phyloP scores from a whole-genome alignment of 2,329 filamentous ascomycete species.

The Rhinocladiella similis region DNA sequence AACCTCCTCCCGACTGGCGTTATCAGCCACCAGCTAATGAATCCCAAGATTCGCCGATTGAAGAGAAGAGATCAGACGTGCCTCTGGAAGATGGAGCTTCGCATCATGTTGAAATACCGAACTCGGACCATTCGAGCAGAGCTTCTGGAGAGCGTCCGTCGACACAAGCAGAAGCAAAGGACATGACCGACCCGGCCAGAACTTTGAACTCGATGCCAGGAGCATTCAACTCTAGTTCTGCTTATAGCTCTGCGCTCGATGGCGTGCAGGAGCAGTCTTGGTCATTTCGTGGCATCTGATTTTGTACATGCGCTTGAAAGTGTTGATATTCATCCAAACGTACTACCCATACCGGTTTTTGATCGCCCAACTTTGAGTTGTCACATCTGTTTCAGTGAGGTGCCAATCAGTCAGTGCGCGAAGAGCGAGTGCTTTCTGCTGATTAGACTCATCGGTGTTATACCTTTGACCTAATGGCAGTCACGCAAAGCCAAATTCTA shows the following conservation, averaged over 20 bases:
- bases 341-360: neutral
- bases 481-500: slow-evolving; percentile 17
- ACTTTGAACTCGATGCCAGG: slow-evolving; percentile 5
- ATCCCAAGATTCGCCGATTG: neutral
- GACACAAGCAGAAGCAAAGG: neutral
- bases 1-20: slow-evolving; percentile 27
- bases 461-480: slow-evolving; percentile 20
- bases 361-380: slow-evolving; percentile 31
- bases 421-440: slow-evolving; percentile 26
- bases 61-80: neutral
- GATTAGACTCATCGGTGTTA: slow-evolving; percentile 19
- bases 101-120: too few relatives aligned
- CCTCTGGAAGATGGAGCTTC: neutral
- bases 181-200: neutral
- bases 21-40: slow-evolving; percentile 8
- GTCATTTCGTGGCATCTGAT: slow-evolving; percentile 22
- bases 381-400: slow-evolving; percentile 30
- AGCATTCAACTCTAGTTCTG: slow-evolving; percentile 7
- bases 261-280: slow-evolving; percentile 24
- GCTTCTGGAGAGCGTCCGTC: too few relatives aligned
- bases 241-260: slow-evolving; percentile 19
- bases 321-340: too few relatives aligned
- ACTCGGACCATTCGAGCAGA: neutral
- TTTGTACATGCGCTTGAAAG: neutral
- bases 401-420: slow-evolving; percentile 32